Percentiles rank a stretch among this genome's conserved stretches.
phyloP scores from a whole-genome alignment of 1,284 basidiomycete genomes.

The Malassezia globosa region DNA sequence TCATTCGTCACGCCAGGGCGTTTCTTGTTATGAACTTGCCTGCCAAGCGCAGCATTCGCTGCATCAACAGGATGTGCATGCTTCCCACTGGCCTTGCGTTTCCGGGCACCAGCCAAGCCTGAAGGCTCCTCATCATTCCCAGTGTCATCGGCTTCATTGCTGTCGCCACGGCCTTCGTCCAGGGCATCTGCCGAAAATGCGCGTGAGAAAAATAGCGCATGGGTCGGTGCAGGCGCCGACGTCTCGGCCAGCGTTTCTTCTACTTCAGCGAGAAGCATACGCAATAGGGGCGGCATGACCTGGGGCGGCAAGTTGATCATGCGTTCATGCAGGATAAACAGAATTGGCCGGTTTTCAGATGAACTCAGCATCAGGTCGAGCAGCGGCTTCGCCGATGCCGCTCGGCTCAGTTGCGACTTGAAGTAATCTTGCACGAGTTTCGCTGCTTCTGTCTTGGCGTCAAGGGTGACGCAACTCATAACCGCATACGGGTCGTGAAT shows the following conservation, averaged over 20 bases:
- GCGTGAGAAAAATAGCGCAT: slow-evolving; percentile 39
- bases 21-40: slow-evolving; percentile 21
- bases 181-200: slow-evolving; percentile 39
- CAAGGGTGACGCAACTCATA: slow-evolving; percentile 28
- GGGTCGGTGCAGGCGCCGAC: slow-evolving; percentile 19
- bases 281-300: slow-evolving; percentile 38
- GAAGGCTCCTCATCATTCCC: slow-evolving; percentile 31
- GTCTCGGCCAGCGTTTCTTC: slow-evolving; percentile 8
- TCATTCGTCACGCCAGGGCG: slow-evolving; percentile 11
- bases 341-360: slow-evolving; percentile 21
- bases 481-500: slow-evolving; percentile 42
- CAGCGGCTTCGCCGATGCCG: slow-evolving; percentile 19
- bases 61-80: slow-evolving; percentile 9
- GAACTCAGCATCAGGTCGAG: slow-evolving; percentile 23
- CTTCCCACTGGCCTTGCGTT: slow-evolving; percentile 23
- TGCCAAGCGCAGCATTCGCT: slow-evolving; percentile 13
- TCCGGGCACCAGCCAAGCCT: slow-evolving; percentile 30
- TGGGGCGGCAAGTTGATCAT: slow-evolving; percentile 44
- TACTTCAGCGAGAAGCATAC: slow-evolving; percentile 38
- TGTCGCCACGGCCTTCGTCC: slow-evolving; percentile 30
- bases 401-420: slow-evolving; percentile 18
- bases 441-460: slow-evolving; percentile 5
- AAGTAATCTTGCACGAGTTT: slow-evolving; percentile 18
- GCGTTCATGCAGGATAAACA: slow-evolving; percentile 38
- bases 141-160: slow-evolving; percentile 29